Evolutionary conservation across 2,329 filamentous ascomycete species (phyloP).

Genomic region (Salinomyces thailandicus): DNA sequence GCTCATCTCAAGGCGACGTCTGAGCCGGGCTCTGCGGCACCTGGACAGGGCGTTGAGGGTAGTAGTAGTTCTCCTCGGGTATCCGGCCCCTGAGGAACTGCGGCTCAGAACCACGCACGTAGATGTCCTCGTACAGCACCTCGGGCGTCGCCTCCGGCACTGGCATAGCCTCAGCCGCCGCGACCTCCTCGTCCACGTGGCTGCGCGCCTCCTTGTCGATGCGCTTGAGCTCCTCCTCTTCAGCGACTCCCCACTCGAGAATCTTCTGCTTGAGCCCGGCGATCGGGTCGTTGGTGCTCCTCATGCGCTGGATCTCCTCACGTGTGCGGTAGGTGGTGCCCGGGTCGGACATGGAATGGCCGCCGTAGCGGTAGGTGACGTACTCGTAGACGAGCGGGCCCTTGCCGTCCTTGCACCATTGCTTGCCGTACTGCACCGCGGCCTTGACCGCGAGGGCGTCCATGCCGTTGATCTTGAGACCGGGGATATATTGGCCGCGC

Average conservation of each 20-base stretch:
- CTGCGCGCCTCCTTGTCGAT: constrained; percentile 88
- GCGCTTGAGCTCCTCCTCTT: constrained; percentile 89
- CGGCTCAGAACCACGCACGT: constrained; percentile 79
- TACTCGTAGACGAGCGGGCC: constrained; percentile 96
- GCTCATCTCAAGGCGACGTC: too few species aligned
- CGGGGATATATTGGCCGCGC: constrained; percentile 98
- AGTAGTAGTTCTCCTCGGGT: constrained; percentile 86
- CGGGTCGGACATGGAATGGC: constrained; percentile 99
- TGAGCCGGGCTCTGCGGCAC: constrained; percentile 21
- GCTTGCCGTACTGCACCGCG: constrained; percentile 85
- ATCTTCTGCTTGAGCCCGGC: constrained; percentile 97
- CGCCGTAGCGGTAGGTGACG: constrained; percentile 97
- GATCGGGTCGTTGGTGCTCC: constrained; percentile 96
- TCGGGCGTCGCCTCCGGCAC: constrained; percentile 65
- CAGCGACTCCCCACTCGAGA: constrained; percentile 83
- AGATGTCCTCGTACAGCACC: constrained; percentile 94
- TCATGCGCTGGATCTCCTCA: constrained; percentile 99
- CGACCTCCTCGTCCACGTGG: constrained; percentile 82
- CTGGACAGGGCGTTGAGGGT: constrained; percentile 9
- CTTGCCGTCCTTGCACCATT: constrained; percentile 72
- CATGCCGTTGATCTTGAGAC: constrained; percentile 99
- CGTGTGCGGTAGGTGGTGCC: constrained; percentile 97
- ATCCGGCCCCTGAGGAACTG: constrained; percentile 78
- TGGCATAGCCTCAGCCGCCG: constrained; percentile 78
- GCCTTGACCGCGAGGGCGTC: constrained; percentile 97